Conservation (phyloP, 768 basidiomycete species). For the Lentinula sp. region DNA sequence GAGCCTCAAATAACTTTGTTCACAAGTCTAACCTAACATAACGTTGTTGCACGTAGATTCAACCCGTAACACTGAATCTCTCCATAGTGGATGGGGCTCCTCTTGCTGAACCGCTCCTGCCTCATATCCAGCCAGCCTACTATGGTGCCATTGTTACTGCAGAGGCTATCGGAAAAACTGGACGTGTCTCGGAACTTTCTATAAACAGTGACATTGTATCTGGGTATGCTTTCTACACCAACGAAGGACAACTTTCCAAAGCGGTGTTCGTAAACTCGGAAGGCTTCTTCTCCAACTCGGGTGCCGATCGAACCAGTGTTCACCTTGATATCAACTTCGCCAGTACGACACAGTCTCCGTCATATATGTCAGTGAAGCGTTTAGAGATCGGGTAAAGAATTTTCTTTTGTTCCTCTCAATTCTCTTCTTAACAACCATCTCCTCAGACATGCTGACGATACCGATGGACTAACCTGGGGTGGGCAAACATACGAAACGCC, state of each 20-base stretch:
- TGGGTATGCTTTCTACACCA: constrained; percentile 60
- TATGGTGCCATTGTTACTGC: constrained; percentile 58
- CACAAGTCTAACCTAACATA: neutral
- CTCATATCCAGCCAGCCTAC: constrained; percentile 63
- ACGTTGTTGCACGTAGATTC: constrained; percentile 36
- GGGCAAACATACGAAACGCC: constrained; percentile 31
- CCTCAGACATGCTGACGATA: constrained; percentile 42
- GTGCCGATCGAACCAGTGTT: constrained; percentile 26
- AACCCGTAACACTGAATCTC: constrained; percentile 51
- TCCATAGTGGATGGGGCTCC: constrained; percentile 52
- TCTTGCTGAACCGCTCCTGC: constrained; percentile 40
- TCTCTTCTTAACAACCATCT: constrained; percentile 4
- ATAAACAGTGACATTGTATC: constrained; percentile 42
- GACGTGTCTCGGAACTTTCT: constrained; percentile 39
- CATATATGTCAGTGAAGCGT: constrained; percentile 38
- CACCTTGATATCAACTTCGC: constrained; percentile 38
- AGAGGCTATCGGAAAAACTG: constrained; percentile 48
- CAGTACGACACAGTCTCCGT: constrained; percentile 17
- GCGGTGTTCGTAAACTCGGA: constrained; percentile 56
- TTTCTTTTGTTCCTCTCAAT: neutral
- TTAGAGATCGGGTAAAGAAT: constrained; percentile 37
- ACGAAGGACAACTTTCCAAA: constrained; percentile 28
- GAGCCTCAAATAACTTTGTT: neutral
- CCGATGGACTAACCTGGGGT: constrained; percentile 25
- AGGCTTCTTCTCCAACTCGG: constrained; percentile 34